Evolutionary conservation across 2,329 filamentous ascomycete genomes (phyloP), one percentile per base, ranked within the genome.

Genomic region (Colletotrichum eleusines): DNA sequence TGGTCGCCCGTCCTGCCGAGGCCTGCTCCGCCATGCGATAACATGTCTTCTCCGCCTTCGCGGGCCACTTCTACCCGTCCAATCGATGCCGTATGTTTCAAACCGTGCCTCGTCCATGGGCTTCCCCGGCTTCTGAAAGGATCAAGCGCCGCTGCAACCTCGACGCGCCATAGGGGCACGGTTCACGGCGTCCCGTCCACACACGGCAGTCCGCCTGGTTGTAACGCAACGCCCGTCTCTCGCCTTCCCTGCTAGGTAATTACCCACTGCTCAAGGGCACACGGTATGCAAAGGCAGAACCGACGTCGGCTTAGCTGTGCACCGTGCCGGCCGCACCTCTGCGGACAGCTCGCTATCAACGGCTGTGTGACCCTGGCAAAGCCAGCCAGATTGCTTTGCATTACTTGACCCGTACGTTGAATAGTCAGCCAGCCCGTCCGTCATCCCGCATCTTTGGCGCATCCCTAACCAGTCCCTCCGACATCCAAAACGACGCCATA

Each of bases 41-140:
- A 51, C 50, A 28, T 62, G 57, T 58, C 55, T 60, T n/a, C 48
- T 63, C 35, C n/a, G 28, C 57, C 50, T 23, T 59, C 31, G 50
- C 63, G n/a, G 50, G n/a, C 51, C 28, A 26, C 48, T 23, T 26
- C 38, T 7, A 20, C 5, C 40, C 51, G 44, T 71, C 68, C 58
- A 68, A 71, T 68, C 23, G 51, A 67, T 58, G 64, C 23, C 40
- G 58, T 64, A 58, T 68, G 58, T 71, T 68, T 63, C 68, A 63
- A 35, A 48, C 58, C 51, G 64, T 68, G 68, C 63, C 63, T 58
- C 51, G 28, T 14, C 53, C 51, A 58, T 46, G 58, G 58, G 54
- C 33, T 55, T 44, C 33, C 62, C 42, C 66, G 35, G 51, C 44
- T 26, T 55, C 42, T 51, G 48, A 33, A 66, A 46, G 50, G 48